Base-by-base conservation (phyloP, 1,139 yeast genomes). In the Debaryomyces fabryi region DNA sequence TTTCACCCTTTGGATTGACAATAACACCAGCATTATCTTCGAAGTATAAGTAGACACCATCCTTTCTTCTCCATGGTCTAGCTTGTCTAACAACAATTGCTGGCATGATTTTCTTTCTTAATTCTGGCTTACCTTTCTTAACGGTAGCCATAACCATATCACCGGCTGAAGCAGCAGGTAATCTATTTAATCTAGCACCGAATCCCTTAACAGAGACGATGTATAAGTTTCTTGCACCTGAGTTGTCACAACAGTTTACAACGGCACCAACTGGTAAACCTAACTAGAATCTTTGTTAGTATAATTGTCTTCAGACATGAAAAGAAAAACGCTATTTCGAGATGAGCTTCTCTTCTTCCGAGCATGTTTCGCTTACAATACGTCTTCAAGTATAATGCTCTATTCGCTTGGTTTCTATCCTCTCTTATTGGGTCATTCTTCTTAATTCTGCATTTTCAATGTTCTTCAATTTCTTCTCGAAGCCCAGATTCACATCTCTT, bases 11-110 rank as follows among this genome's bases (percentile, higher is more conserved):
- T 76, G 99, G 99, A 83, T 95, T 95, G 76, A 93, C 99, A 74
- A 95, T 95, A 78, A 95, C 99, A 87, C 99, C 99, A 63, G 99
- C 99, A 75, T 95, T 95, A 83, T 95, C 99, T 86, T 95, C 99
- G 71, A 95, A 95, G 92, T 95, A 95, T 78, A 95, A 90, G 91
- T 78, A 95, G 71, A 91, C 89, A 88, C 99, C 99, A 74, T 95
- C 99, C 86, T 87, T 91, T 88, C 99, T 90, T 92, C 99, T 92
- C 99, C 99, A 95, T 68, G 99, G 95, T 86, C 93, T 93, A 65
- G 99, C 82, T 85, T 95, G 99, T 84, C 99, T 93, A 66, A 95
- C 89, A 71, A 95, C 98, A 68, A 95, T 91, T 71, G 99, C 99
- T 78, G 98, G 99, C 97, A 95, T 92, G 66, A 95, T 98, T 87